Evolutionary conservation across 169 alveolate genomes (phyloP), one percentile per base, ranked within the genome.

Genomic region (Plasmodium cynomolgi): DNA sequence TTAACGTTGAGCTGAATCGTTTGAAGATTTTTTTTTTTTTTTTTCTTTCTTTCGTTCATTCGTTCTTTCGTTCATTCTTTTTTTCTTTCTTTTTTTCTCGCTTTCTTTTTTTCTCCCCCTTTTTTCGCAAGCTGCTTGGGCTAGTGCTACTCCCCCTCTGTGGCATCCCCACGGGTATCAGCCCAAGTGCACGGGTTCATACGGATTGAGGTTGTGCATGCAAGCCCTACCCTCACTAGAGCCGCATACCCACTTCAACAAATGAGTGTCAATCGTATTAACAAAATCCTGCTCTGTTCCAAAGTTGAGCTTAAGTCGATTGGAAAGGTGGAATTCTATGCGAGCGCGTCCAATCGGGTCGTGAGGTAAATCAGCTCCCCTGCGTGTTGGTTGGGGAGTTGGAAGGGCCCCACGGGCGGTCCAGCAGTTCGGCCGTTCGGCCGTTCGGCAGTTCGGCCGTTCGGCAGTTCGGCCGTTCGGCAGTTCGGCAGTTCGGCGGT

Each of bases 261-360:
- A 79, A 86, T 86, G 93, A 86, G 88, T 62, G 80, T 86, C 31
- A 75, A 75, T 34, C 56, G 93, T 26, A 86, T 86, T 56, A 86
- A 86, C 71, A 86, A 86, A 77, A 56, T 77, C 29, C 62, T 86
- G 41, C 84, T 86, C 17, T 86, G 81, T 56, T 47, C 93, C 17
- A 86, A 79, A 37, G 77, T 77, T 11, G 93, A 77, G 71, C 47
- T 86, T 23, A 74, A 41, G 58, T 58, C 80, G 11, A 86, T 86
- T 77, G 80, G 80, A 37, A 75, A 77, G 44, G 80, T 86, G 20
- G 93, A 86, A 7, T 86, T 86, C 80, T 86, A 86, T 37, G 56
- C 86, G 29, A 34, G 34, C 73, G 34, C 86, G 50, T 29, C 86
- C 26, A 86, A 86, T 20, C 33, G 26, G 29, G 75, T 86, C 41